phyloP scores from a whole-genome alignment of 2,329 filamentous ascomycete genomes.

The Fusarium staphyleae region DNA sequence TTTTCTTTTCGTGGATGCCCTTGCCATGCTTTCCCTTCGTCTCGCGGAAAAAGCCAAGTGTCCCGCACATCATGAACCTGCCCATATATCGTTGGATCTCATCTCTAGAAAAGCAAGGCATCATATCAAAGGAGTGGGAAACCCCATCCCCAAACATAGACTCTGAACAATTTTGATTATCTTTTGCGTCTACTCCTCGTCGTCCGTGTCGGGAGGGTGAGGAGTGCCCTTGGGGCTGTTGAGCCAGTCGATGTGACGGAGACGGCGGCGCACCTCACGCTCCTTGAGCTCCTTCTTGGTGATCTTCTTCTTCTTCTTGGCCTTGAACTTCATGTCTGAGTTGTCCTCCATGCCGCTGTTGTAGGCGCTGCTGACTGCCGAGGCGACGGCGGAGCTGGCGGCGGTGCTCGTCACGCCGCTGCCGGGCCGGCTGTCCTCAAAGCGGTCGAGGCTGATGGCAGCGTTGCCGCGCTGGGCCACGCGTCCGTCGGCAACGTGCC shows the following conservation, averaged over 20 bases:
- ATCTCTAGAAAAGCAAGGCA: slow-evolving; percentile 10
- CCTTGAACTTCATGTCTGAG: slow-evolving; percentile 82
- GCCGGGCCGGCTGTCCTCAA: slow-evolving; percentile 80
- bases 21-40: slow-evolving; percentile 4
- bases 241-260: slow-evolving; percentile 86
- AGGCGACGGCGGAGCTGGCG: slow-evolving; percentile 62
- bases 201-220: slow-evolving; percentile 78
- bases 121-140: background rate
- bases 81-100: slow-evolving; percentile 16
- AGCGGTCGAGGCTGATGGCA: slow-evolving; percentile 78
- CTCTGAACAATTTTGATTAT: slow-evolving; percentile 5
- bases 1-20: slow-evolving; percentile 2
- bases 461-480: slow-evolving; percentile 83
- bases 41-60: slow-evolving; percentile 16
- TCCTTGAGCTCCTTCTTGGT: slow-evolving; percentile 97
- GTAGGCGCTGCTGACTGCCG: slow-evolving; percentile 64
- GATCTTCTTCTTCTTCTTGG: slow-evolving; percentile 97
- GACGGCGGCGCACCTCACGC: slow-evolving; percentile 81
- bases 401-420: slow-evolving; percentile 62
- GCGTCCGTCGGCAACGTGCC: slow-evolving; percentile 88
- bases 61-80: slow-evolving; percentile 11
- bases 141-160: background rate
- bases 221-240: slow-evolving; percentile 87
- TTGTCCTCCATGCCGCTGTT: slow-evolving; percentile 87
- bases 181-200: slow-evolving; percentile 62